Conservation (phyloP, 2,329 filamentous ascomycete genomes). For the Penicillium sp. region DNA sequence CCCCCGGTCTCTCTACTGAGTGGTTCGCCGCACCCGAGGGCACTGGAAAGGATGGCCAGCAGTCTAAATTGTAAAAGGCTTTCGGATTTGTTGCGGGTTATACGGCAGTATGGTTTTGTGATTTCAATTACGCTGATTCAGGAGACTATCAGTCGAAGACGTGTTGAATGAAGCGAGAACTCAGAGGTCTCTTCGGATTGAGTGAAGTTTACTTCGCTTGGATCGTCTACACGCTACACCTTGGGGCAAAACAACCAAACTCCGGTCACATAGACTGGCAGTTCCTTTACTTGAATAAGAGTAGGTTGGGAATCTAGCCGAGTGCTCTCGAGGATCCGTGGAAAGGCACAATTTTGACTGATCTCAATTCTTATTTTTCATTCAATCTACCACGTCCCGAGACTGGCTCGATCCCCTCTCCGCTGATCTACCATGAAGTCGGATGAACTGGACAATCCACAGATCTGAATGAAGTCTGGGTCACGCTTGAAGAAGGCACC, state of each 20-base stretch:
- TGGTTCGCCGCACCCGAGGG: background rate
- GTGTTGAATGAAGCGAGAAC: background rate
- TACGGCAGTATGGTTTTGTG: slow-evolving; percentile 6
- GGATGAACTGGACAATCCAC: slow-evolving; percentile 12
- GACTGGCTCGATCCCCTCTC: background rate
- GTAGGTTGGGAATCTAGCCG: no score
- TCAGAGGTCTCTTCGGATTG: no score
- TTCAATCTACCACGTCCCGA: background rate
- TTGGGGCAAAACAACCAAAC: no score
- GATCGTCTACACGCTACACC: no score
- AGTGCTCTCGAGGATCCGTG: no score
- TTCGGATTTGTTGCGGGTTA: background rate
- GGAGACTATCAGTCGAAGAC: no score
- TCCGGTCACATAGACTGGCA: no score
- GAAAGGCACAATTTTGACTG: no score
- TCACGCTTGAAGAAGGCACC: slow-evolving; percentile 11
- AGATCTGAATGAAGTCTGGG: slow-evolving; percentile 25
- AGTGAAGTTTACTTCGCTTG: no score
- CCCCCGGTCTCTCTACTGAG: background rate
- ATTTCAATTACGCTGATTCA: slow-evolving; percentile 1
- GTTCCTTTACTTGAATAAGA: no score
- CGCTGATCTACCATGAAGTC: background rate
- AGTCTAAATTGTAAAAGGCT: background rate
- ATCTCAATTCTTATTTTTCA: background rate
- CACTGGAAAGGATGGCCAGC: background rate